These are phyloP conservation scores for Cucumis hystrix DNA, from an alignment of 306 rosid genomes.

Conservation along the genomic window DNA sequence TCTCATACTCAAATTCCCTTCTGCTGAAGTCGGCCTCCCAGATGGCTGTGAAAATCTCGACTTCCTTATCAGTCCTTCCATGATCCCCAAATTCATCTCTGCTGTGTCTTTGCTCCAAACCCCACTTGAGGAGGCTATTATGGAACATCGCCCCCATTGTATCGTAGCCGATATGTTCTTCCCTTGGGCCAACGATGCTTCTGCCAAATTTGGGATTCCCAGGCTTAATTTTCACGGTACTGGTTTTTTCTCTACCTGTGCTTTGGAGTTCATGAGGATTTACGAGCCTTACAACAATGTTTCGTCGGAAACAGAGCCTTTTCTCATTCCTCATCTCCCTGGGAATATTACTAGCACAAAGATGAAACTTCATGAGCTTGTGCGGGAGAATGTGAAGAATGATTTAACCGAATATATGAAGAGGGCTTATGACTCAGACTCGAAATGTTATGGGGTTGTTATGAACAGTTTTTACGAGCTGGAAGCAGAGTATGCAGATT, in stretches of 20 bases:
- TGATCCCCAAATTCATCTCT: constrained; percentile 3
- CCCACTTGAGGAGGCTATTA: constrained; percentile 24
- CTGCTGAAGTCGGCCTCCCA: constrained; percentile 23
- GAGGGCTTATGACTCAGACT: not conserved
- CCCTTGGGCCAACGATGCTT: constrained; percentile 34
- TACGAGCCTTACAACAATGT: constrained; percentile 33
- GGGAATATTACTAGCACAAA: constrained; percentile 26
- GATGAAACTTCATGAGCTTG: constrained; percentile 9
- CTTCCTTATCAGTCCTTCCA: not conserved
- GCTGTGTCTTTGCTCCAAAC: constrained; percentile 17
- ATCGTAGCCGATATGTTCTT: constrained; percentile 35
- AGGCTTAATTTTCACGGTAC: constrained; percentile 39
- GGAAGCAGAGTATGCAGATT: constrained; percentile 20
- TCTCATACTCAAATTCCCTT: constrained; percentile 14
- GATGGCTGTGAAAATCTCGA: constrained; percentile 33
- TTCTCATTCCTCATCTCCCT: constrained; percentile 34
- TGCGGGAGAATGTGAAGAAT: not conserved
- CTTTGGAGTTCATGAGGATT: not conserved
- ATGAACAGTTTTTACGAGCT: constrained; percentile 28
- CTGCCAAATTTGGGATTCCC: constrained; percentile 35
- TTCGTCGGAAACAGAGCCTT: constrained; percentile 24
- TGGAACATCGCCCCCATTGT: constrained; percentile 24
- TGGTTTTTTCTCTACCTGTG: constrained; percentile 31
- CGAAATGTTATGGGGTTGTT: constrained; percentile 10
- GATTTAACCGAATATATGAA: not conserved